A percentile compares a stretch with the other conserved stretches of the same genome.
Evolutionary conservation across 2,329 filamentous ascomycete species (phyloP).

Genomic region (Ceratocystis destructans): DNA sequence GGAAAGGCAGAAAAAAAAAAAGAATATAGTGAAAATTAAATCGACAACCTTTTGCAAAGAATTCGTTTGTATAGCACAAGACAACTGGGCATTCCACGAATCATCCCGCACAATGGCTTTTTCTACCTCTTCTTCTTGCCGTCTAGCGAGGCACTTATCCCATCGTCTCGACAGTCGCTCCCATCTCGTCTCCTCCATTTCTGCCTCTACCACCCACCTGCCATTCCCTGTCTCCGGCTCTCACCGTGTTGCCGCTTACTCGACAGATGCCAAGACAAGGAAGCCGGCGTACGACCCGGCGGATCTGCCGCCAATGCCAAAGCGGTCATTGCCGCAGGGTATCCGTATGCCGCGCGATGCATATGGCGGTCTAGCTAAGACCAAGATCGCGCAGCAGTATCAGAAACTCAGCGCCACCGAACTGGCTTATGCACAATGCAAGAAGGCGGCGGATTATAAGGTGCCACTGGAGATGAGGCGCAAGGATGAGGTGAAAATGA

Average conservation of each 20-base stretch:
- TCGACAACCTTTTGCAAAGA: not conserved
- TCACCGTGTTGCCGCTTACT: not conserved
- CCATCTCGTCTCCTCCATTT: not conserved
- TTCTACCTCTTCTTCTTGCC: not conserved
- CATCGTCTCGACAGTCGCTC: not conserved
- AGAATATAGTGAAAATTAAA: not conserved
- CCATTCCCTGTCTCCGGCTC: not conserved
- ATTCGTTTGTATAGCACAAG: not conserved
- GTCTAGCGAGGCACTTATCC: not conserved
- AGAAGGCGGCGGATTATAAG: slow-evolving; percentile 58
- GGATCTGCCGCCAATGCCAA: slow-evolving; percentile 17
- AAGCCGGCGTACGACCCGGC: not conserved
- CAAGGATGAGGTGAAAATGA: slow-evolving; percentile 53
- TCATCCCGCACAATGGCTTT: slow-evolving; percentile 8
- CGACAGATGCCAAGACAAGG: not conserved
- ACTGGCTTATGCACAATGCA: slow-evolving; percentile 62
- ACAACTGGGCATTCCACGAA: not conserved
- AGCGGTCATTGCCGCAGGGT: slow-evolving; percentile 12
- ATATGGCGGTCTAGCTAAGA: slow-evolving; percentile 14
- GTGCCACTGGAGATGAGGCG: slow-evolving; percentile 56
- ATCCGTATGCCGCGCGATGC: slow-evolving; percentile 16
- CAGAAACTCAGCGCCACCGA: slow-evolving; percentile 68
- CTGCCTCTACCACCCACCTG: not conserved
- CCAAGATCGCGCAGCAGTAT: slow-evolving; percentile 28
- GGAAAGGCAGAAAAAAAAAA: not conserved